Percentiles rank a stretch among this genome's conserved stretches.
These are phyloP conservation scores for Termitomyces sp. DNA, from an alignment of 768 basidiomycete species.

Conservation along the genomic window DNA sequence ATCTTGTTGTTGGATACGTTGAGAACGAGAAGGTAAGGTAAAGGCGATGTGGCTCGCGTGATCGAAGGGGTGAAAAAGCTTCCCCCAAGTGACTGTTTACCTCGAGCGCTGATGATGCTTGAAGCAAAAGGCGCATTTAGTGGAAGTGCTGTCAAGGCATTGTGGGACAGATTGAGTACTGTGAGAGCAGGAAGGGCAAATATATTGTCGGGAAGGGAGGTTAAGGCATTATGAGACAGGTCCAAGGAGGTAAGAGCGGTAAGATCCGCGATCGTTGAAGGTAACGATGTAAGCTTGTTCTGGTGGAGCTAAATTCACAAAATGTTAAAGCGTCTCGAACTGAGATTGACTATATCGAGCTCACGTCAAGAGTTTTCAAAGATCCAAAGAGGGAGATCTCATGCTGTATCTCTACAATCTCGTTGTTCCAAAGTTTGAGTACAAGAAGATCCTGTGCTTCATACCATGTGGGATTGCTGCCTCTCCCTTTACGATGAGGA, in stretches of 20 bases:
- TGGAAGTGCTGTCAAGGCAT: conserved; percentile 56
- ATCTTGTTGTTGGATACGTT: conserved; percentile 70
- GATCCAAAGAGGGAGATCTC: conserved; percentile 86
- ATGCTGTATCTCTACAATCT: conserved; percentile 73
- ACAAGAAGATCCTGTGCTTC: conserved; percentile 77
- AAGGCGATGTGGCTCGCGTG: conserved; percentile 56
- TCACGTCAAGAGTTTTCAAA: conserved; percentile 74
- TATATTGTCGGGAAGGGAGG: conserved; percentile 57
- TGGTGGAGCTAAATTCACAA: conserved; percentile 57
- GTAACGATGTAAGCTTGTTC: conserved; percentile 63
- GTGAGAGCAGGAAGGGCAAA: conserved; percentile 69
- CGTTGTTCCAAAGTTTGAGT: conserved; percentile 78
- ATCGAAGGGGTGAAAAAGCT: conserved; percentile 66
- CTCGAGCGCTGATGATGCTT: conserved; percentile 18
- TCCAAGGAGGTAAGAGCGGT: conserved; percentile 65
- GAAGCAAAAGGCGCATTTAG: conserved; percentile 57
- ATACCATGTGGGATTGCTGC: conserved; percentile 65
- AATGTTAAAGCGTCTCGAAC: conserved; percentile 1
- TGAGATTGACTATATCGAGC: conserved; percentile 23
- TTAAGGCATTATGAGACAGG: conserved; percentile 69
- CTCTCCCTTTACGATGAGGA: conserved; percentile 38
- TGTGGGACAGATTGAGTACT: conserved; percentile 69
- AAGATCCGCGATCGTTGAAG: conserved; percentile 66
- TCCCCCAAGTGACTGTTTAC: conserved; percentile 34
- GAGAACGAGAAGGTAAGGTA: conserved; percentile 64